phyloP scores from a whole-genome alignment of 2,329 filamentous ascomycete species.

The Xylariaceae sp. region DNA sequence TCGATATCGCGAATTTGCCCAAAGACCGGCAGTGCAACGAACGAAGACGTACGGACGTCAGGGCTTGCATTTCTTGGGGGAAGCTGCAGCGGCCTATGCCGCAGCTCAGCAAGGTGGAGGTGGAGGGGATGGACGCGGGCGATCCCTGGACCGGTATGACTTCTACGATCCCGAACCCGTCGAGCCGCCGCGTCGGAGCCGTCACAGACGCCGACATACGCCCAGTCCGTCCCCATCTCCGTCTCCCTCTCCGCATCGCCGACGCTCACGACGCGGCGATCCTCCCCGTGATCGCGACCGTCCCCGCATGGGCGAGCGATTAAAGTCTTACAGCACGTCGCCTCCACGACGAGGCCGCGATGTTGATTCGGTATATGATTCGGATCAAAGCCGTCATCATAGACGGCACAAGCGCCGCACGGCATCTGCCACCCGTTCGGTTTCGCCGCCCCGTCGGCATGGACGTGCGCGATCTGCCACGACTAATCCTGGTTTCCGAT shows the following conservation, averaged over 20 bases:
- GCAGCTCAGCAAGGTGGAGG: conserved; percentile 19
- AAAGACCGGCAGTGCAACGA: conserved; percentile 22
- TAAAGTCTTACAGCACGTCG: conserved; percentile 5
- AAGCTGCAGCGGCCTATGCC: conserved; percentile 25
- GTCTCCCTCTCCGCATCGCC: conserved; percentile 10
- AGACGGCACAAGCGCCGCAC: conserved; percentile 12
- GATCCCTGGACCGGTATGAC: conserved; percentile 16
- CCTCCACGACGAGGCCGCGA: conserved; percentile 12
- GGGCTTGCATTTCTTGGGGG: conserved; percentile 22
- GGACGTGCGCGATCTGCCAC: conserved; percentile 12
- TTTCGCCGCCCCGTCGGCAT: conserved; percentile 11
- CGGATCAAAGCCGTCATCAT: conserved; percentile 17
- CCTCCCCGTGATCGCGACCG: conserved; percentile 10
- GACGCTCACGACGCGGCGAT: conserved; percentile 10
- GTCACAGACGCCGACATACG: conserved; percentile 14
- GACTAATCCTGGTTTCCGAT: too few relatives aligned
- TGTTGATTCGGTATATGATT: conserved; percentile 14
- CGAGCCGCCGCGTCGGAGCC: conserved; percentile 8
- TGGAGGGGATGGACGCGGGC: conserved; percentile 4
- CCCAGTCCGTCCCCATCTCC: conserved; percentile 22
- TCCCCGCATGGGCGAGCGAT: not conserved
- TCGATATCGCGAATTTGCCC: conserved; percentile 14
- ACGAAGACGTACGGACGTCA: conserved; percentile 21
- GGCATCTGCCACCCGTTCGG: conserved; percentile 13
- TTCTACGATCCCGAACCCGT: conserved; percentile 9